phyloP scores from a whole-genome alignment of 306 rosid genomes.

The Ammopiptanthus mongolicus region DNA sequence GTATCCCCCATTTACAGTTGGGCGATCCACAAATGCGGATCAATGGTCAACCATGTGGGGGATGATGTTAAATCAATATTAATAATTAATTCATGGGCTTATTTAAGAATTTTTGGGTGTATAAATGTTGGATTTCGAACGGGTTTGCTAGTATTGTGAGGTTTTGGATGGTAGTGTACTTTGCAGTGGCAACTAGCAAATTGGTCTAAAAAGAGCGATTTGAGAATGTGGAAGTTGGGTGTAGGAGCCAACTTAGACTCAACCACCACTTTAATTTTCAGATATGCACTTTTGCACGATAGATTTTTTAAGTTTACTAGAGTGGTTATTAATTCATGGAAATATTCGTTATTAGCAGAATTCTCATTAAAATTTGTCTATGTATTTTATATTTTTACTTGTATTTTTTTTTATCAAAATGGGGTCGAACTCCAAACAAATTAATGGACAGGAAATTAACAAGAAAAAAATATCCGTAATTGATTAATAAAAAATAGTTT shows the following conservation, averaged over 20 bases:
- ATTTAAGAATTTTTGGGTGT: too few species aligned
- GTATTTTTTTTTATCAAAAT: too few species aligned
- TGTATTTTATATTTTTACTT: neutral
- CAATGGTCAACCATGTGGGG: neutral
- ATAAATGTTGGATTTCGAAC: neutral
- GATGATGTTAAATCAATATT: neutral
- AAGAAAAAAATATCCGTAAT: neutral
- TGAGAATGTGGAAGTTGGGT: neutral
- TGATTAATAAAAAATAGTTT: neutral
- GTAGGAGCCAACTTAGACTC: conserved; percentile 20
- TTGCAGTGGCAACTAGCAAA: neutral
- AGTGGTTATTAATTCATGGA: neutral
- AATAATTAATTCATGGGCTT: neutral
- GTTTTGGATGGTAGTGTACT: neutral
- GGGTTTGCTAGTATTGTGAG: neutral
- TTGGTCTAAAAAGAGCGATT: neutral
- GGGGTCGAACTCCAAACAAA: too few species aligned
- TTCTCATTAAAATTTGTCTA: neutral
- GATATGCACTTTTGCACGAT: neutral
- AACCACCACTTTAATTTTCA: neutral
- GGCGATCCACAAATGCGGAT: neutral
- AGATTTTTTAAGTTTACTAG: neutral
- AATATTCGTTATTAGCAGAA: neutral
- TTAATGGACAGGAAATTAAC: neutral
- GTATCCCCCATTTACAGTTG: neutral